Evolutionary conservation across 2,329 filamentous ascomycete species (phyloP).

Genomic region (Ophiocordyceps unilateralis): DNA sequence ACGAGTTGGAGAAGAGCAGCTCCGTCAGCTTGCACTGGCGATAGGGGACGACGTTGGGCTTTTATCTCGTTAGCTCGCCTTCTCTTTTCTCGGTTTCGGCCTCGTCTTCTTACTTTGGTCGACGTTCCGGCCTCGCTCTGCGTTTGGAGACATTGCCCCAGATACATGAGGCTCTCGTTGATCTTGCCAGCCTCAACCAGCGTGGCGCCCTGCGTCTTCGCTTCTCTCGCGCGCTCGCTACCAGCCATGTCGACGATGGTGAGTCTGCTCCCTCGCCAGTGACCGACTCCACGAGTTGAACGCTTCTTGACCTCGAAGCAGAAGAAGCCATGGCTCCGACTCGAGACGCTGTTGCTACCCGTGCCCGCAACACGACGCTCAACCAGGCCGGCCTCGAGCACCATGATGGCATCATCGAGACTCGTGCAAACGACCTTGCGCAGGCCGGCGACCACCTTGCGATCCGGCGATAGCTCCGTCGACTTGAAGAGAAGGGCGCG

Average conservation of each 20-base stretch:
- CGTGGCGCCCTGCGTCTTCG: conserved; percentile 84
- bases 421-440: conserved; percentile 76
- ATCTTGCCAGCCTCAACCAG: conserved; percentile 95
- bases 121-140: conserved; percentile 64
- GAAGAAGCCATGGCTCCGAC: conserved; percentile 90
- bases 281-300: conserved; percentile 23
- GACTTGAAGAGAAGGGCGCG: conserved; percentile 79
- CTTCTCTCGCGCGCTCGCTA: conserved; percentile 81
- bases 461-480: conserved; percentile 71
- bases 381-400: conserved; percentile 75
- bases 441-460: conserved; percentile 87
- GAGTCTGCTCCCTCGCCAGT: conserved; percentile 62
- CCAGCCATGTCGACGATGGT: conserved; percentile 87
- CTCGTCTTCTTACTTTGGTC: conserved; percentile 55
- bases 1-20: conserved; percentile 76
- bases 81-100: no score
- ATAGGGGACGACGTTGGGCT: conserved; percentile 62
- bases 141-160: conserved; percentile 92
- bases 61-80: conserved; percentile 4
- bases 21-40: conserved; percentile 76
- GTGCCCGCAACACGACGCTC: conserved; percentile 82
- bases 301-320: conserved; percentile 88
- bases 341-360: conserved; percentile 82
- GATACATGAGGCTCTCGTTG: conserved; percentile 95
- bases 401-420: conserved; percentile 70